Base-by-base conservation (phyloP, 768 basidiomycete species). In the Trametes villosa region DNA sequence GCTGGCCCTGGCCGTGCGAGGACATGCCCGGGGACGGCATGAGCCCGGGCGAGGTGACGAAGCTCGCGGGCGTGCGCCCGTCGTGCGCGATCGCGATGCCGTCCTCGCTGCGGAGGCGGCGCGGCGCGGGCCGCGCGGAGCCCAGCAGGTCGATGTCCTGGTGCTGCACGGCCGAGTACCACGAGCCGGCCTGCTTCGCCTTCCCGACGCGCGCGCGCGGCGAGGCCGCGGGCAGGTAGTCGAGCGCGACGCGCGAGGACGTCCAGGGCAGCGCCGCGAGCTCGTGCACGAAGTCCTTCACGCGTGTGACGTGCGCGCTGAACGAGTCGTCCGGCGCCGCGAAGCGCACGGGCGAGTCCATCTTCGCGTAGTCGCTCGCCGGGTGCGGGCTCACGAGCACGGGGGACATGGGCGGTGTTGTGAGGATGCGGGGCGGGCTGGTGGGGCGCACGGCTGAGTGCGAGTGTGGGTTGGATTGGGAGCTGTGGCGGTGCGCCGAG, bases 221-320 rank as follows among this genome's bases (percentile, higher is more conserved):
- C 34, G 68, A 68, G 34, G 66, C 58, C 11, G 70, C 69, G 8
- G 76, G 77, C 15, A 68, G 40, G 56, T 74, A 77, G 51, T 75
- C 74, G 17, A 67, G 68, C 9, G 76, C 72, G 17, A 75, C 69
- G 44, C 70, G 72, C 6, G 71, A 68, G 18, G 74, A 70, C 15
- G 74, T 69, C 76, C 76, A 78, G 9, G 77, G 77, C 27, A 78
- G 73, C 18, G 71, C 65, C 54, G 70, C 70, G 33, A 78, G 53
- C 41, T 75, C 71, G 34, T 55, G 59, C 26, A 77, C 53, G 66
- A 77, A 77, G 33, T 68, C 63, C n/a, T 65, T 65, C 31, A 76
- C 46, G 29, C 72, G 67, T 33, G 67, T 63, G 53, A 74, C 38
- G 60, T 71, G 72, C 26, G 72, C 67, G 33, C 60, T 60, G 45